Evolutionary conservation across 495 filamentous ascomycete species (phyloP).

Genomic region (Penicillium antarcticum): DNA sequence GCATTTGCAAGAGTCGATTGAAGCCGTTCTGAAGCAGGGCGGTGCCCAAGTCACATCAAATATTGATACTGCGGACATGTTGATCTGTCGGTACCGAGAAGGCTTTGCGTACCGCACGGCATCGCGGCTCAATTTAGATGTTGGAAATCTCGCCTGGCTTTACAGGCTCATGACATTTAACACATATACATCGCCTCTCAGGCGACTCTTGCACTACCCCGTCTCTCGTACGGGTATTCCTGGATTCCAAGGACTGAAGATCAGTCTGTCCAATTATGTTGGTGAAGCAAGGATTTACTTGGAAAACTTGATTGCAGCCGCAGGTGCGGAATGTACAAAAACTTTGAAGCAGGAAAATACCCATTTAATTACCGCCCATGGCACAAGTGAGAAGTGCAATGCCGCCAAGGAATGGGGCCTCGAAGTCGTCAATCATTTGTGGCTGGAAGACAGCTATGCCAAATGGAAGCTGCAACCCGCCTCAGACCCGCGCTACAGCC

Average conservation of each 20-base stretch:
- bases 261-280: slow-evolving; percentile 93
- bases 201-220: slow-evolving; percentile 85
- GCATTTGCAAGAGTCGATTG: slow-evolving; percentile 63
- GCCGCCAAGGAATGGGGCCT: slow-evolving; percentile 92
- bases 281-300: slow-evolving; percentile 92
- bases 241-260: slow-evolving; percentile 70
- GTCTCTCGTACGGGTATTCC: slow-evolving; percentile 69
- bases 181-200: slow-evolving; percentile 77
- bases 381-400: slow-evolving; percentile 81
- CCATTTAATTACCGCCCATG: slow-evolving; percentile 88
- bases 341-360: slow-evolving; percentile 93
- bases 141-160: slow-evolving; percentile 91
- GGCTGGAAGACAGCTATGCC: slow-evolving; percentile 96
- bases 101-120: slow-evolving; percentile 75
- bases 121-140: slow-evolving; percentile 68
- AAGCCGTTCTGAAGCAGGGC: slow-evolving; percentile 62
- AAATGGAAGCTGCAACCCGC: slow-evolving; percentile 70
- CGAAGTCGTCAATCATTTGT: slow-evolving; percentile 87
- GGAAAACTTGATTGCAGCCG: slow-evolving; percentile 81
- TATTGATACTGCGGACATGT: slow-evolving; percentile 71
- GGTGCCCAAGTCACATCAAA: slow-evolving; percentile 65
- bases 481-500: slow-evolving; percentile 66
- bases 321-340: slow-evolving; percentile 85
- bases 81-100: slow-evolving; percentile 84
- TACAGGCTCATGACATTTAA: slow-evolving; percentile 88